phyloP scores from a whole-genome alignment of 768 basidiomycete species.

The Collybia sp. region DNA sequence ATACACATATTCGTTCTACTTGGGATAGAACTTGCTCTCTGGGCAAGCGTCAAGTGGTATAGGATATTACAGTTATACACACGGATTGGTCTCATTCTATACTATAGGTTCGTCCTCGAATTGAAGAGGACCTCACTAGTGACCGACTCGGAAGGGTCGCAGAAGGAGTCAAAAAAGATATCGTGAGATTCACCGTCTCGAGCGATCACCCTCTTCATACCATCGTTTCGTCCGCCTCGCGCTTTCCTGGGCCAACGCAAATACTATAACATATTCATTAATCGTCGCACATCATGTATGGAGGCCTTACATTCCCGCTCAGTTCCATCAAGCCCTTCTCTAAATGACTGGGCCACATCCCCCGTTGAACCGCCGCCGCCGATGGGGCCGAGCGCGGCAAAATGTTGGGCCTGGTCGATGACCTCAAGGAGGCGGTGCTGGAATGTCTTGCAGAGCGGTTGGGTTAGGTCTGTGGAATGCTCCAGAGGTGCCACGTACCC shows the following conservation, averaged over 20 bases:
- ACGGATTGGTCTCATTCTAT: conserved; percentile 7
- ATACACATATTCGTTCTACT: conserved; percentile 65
- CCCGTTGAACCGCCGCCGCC: conserved; percentile 47
- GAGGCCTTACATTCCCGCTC: conserved; percentile 83
- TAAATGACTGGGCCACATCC: conserved; percentile 67
- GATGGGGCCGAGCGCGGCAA: conserved; percentile 64
- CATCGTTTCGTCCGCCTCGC: conserved; percentile 73
- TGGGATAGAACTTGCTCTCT: conserved; percentile 60
- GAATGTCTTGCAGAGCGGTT: conserved; percentile 52
- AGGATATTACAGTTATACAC: conserved; percentile 11
- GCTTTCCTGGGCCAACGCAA: conserved; percentile 80
- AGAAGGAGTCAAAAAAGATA: conserved; percentile 24
- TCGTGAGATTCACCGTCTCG: conserved; percentile 37
- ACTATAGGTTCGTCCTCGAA: conserved; percentile 63
- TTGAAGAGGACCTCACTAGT: conserved; percentile 32
- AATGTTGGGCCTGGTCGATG: conserved; percentile 87
- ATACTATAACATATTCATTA: conserved; percentile 46
- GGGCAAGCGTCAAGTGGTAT: conserved; percentile 82
- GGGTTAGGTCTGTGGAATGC: background rate
- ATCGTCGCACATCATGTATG: background rate
- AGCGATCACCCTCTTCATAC: conserved; percentile 72
- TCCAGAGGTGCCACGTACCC: conserved; percentile 31
- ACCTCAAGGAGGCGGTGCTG: conserved; percentile 71
- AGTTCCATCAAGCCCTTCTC: conserved; percentile 89
- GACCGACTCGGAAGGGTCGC: conserved; percentile 9